Evolutionary conservation across 345 rosid genomes (phyloP).

Genomic region (Erucastrum elatum): DNA sequence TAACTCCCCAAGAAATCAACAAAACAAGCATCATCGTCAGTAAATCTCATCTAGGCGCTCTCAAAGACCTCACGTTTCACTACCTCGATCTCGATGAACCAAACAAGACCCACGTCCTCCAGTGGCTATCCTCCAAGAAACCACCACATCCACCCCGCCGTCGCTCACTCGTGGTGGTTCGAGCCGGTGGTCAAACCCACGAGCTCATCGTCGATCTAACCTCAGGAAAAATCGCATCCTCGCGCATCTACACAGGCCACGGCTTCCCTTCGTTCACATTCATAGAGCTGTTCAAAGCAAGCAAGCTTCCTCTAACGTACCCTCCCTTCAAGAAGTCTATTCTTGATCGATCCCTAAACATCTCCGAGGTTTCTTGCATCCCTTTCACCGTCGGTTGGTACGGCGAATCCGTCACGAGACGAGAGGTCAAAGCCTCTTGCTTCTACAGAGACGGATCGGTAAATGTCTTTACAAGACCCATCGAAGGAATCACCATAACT

Average conservation of each 20-base stretch:
- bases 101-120: slow-evolving; percentile 56
- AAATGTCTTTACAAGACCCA: slow-evolving; percentile 67
- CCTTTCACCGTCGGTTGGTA: slow-evolving; percentile 80
- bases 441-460: slow-evolving; percentile 61
- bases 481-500: slow-evolving; percentile 58
- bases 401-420: slow-evolving; percentile 50
- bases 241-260: slow-evolving; percentile 45
- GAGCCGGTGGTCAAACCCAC: slow-evolving; percentile 50
- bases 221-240: slow-evolving; percentile 34
- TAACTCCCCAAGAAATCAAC: slow-evolving; percentile 57
- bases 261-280: slow-evolving; percentile 69
- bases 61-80: slow-evolving; percentile 58
- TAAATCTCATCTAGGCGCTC: slow-evolving; percentile 41
- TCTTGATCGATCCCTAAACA: slow-evolving; percentile 44
- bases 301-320: slow-evolving; percentile 50
- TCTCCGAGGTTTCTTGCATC: slow-evolving; percentile 68
- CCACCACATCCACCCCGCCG: slow-evolving; percentile 39
- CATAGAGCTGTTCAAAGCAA: slow-evolving; percentile 50
- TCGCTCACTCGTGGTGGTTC: slow-evolving; percentile 56
- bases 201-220: slow-evolving; percentile 58
- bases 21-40: slow-evolving; percentile 46
- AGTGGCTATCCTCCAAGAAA: slow-evolving; percentile 40
- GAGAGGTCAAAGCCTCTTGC: slow-evolving; percentile 52
- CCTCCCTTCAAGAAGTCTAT: slow-evolving; percentile 52
- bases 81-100: slow-evolving; percentile 75